Percentiles rank a stretch among this genome's conserved stretches.
These are phyloP conservation scores for Agastache rugosa DNA, from an alignment of 257 asterid genomes.

Conservation along the genomic window DNA sequence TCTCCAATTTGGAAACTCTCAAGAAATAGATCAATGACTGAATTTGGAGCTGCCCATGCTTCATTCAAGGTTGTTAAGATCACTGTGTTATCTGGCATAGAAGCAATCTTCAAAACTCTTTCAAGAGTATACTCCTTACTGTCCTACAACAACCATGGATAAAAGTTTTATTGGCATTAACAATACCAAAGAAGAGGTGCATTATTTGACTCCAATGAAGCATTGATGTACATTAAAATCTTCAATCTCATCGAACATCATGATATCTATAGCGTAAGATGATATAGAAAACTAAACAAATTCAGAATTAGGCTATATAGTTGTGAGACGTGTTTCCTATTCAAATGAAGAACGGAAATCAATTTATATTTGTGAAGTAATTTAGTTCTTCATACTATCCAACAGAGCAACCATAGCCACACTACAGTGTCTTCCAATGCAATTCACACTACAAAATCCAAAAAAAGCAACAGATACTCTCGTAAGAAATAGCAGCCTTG, in stretches of 20 bases:
- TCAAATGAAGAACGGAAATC: not conserved
- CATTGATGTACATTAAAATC: slow-evolving; percentile 5
- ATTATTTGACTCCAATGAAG: slow-evolving; percentile 10
- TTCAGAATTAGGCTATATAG: not conserved
- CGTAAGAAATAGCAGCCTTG: not conserved
- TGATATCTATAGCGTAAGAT: not conserved
- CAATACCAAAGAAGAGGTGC: slow-evolving; percentile 2
- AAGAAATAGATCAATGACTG: slow-evolving; percentile 51
- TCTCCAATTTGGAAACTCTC: slow-evolving; percentile 57
- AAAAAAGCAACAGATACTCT: not conserved
- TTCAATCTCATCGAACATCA: not conserved
- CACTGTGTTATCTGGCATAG: slow-evolving; percentile 51
- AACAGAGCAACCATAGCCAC: not conserved
- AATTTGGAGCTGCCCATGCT: slow-evolving; percentile 58
- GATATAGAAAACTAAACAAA: not conserved
- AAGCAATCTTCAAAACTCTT: slow-evolving; percentile 48
- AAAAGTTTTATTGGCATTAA: not conserved
- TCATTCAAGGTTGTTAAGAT: slow-evolving; percentile 54
- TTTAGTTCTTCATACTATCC: not conserved
- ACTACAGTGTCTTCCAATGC: not conserved
- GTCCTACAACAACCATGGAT: slow-evolving; percentile 47
- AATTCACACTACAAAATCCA: not conserved
- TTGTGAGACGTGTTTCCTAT: not conserved
- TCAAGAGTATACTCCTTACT: slow-evolving; percentile 48
- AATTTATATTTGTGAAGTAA: slow-evolving; percentile 4